Conservation (phyloP, 2,329 filamentous ascomycete species). For the Geosmithia flava region DNA sequence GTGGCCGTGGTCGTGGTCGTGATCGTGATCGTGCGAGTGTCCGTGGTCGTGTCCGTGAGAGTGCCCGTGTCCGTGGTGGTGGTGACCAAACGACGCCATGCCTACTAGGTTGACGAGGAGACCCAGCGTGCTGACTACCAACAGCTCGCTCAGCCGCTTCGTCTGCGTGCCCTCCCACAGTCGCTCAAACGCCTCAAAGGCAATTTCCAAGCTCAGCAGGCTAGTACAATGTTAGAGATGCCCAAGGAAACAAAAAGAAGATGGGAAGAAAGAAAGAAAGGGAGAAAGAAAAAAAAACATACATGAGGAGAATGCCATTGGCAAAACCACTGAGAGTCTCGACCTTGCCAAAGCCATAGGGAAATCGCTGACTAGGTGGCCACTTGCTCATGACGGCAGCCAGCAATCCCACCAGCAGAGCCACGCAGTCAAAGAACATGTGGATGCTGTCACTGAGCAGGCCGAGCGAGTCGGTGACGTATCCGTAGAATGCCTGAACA, state of each 20-base stretch:
- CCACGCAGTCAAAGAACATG: constrained; percentile 98
- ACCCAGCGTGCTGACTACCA: constrained; percentile 78
- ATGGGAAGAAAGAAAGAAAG: neutral
- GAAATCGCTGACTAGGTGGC: constrained; percentile 79
- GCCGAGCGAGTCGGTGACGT: constrained; percentile 82
- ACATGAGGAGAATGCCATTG: constrained; percentile 91
- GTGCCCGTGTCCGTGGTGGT: constrained; percentile 34
- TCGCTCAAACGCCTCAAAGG: constrained; percentile 85
- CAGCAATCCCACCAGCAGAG: constrained; percentile 77
- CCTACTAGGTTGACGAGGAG: constrained; percentile 86
- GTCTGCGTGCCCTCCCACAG: constrained; percentile 76
- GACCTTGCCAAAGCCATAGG: constrained; percentile 93
- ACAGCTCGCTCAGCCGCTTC: constrained; percentile 71
- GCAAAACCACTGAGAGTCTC: constrained; percentile 94
- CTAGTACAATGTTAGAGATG: constrained; percentile 22
- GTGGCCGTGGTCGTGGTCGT: constrained; percentile 27
- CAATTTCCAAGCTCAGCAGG: constrained; percentile 89
- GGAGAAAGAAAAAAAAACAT: constrained; percentile 15
- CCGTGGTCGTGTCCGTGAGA: constrained; percentile 26
- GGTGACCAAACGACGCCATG: constrained; percentile 69
- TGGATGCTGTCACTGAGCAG: constrained; percentile 97
- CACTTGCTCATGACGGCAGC: constrained; percentile 95
- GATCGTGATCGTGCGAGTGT: constrained; percentile 25
- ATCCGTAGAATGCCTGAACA: constrained; percentile 88
- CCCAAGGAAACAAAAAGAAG: neutral